phyloP scores from a whole-genome alignment of 768 basidiomycete species.

The Amanita fuliginea region DNA sequence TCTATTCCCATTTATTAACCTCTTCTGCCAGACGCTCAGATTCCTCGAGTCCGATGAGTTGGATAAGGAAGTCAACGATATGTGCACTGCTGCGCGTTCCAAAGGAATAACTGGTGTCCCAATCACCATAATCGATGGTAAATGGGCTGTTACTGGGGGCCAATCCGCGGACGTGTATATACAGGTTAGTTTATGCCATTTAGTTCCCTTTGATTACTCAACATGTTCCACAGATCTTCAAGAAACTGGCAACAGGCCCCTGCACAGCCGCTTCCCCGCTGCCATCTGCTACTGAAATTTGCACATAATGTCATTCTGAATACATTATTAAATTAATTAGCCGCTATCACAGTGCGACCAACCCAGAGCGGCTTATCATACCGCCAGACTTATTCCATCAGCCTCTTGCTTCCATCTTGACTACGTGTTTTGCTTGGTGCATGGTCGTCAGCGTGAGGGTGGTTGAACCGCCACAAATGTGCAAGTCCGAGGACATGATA shows the following conservation, averaged over 20 bases:
- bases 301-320: conserved; percentile 10
- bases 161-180: conserved; percentile 63
- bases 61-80: conserved; percentile 48
- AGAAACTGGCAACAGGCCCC: conserved; percentile 33
- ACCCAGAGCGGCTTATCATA: not conserved
- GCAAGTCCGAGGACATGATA: not conserved
- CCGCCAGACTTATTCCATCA: not conserved
- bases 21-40: conserved; percentile 34
- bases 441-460: not conserved
- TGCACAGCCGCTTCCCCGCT: conserved; percentile 24
- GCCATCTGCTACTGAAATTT: conserved; percentile 18
- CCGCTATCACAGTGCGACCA: not conserved
- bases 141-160: conserved; percentile 68
- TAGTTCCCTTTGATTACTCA: not conserved
- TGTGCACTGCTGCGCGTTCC: conserved; percentile 49
- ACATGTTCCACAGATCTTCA: conserved; percentile 25
- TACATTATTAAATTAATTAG: conserved; percentile 1
- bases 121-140: conserved; percentile 67
- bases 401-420: not conserved
- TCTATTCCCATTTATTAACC: not conserved
- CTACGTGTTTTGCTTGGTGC: not conserved
- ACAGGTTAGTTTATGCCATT: conserved; percentile 31
- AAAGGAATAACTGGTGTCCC: conserved; percentile 74
- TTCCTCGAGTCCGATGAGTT: conserved; percentile 63
- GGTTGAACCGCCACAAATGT: not conserved